Base-by-base conservation (phyloP, 805 yeast genomes). In the Candida yuanshanica region DNA sequence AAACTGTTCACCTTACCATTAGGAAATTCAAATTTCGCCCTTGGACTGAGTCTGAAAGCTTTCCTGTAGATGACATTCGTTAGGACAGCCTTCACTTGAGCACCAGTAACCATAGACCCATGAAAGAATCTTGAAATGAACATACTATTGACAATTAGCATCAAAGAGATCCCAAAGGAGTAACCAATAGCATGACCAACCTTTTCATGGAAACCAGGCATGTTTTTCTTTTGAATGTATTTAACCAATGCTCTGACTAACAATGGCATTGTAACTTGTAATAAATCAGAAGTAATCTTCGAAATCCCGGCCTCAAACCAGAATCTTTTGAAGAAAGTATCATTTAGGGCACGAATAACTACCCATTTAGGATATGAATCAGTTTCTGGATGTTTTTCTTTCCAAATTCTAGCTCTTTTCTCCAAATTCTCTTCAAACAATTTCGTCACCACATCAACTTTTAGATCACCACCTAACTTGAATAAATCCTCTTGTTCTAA, bases 1-100 rank as follows among this genome's bases (percentile, higher is more conserved):
- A 87, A 63, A 9, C 89, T 79, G 23, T 95, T 85, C 42, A 89
- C 73, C 45, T 74, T 77, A 33, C 91, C 82, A 20, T 77, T 70
- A 1, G 95, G 80, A 53, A 64, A 85, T 44, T 72, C 66, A 47
- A 74, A 73, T 39, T 72, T 72, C 3, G 90, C 74, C 37, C 66
- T 68, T 10, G 78, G 71, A 44, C 79, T 75, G 13, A 88, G 65
- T 41, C 58, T 66, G 49, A 86, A 75, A 11, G 90, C 72, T 59
- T 89, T 89, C 41, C 75, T 75, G 44, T 84, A 69, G 17, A 86
- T 68, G 7, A 83, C 79, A 45, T 83, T 81, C 4, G 87, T 84
- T 41, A 88, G 62, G 2, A 82, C 73, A 0, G 89, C 81, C 53
- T 86, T 79, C 4, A 73, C 75, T 55, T 80, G 78, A 14, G 83